Evolutionary conservation across 257 asterid genomes (phyloP).

Genomic region (Ajuga chamaepitys): DNA sequence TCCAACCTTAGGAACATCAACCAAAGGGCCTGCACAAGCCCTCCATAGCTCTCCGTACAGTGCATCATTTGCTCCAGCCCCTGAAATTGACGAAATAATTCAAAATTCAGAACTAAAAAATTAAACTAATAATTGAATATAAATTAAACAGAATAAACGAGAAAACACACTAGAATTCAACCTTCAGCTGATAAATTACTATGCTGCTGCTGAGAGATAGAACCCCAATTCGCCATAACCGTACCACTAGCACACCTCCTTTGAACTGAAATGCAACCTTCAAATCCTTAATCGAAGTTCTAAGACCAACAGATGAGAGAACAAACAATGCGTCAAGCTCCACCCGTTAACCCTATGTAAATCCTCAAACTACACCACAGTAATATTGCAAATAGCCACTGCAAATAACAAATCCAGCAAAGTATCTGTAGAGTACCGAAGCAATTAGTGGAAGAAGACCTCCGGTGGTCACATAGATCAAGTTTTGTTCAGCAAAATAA

Average conservation of each 20-base stretch:
- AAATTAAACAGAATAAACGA: background rate
- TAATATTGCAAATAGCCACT: background rate
- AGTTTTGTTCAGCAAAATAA: background rate
- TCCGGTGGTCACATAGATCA: background rate
- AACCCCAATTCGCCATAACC: constrained; percentile 35
- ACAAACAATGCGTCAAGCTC: constrained; percentile 13
- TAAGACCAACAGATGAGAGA: background rate
- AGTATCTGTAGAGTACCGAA: background rate
- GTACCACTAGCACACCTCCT: constrained; percentile 6
- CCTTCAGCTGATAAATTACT: constrained; percentile 28
- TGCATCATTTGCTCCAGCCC: constrained; percentile 36
- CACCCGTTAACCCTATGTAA: background rate
- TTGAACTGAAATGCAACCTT: background rate
- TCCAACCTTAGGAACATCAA: constrained; percentile 64
- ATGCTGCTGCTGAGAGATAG: constrained; percentile 33
- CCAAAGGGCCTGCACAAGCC: constrained; percentile 97
- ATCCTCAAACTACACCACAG: background rate
- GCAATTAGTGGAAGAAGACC: background rate
- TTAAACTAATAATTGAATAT: background rate
- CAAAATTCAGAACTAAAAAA: background rate
- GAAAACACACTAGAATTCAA: background rate
- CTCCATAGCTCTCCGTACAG: constrained; percentile 75
- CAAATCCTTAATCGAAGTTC: constrained; percentile 17
- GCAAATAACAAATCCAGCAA: constrained; percentile 7
- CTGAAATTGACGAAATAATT: constrained; percentile 22